Conservation (phyloP, 2,329 filamentous ascomycete genomes). For the Metarhizium sp. region DNA sequence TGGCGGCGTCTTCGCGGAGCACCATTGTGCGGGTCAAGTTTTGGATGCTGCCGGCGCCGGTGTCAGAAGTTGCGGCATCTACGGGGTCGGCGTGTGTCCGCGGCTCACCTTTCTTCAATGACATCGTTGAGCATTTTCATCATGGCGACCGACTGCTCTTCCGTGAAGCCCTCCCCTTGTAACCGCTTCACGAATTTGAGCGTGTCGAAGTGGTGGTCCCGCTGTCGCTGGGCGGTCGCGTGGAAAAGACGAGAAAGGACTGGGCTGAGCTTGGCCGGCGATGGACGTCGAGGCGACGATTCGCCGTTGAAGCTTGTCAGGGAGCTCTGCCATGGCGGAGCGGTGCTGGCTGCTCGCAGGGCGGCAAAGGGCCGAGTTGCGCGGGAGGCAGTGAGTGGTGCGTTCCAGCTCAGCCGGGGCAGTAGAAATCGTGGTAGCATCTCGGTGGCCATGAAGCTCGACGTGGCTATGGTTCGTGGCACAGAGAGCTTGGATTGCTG, state of each 20-base stretch:
- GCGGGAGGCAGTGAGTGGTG: conserved; percentile 17
- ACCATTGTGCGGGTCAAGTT: conserved; percentile 98
- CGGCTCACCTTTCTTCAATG: conserved; percentile 73
- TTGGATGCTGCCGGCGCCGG: conserved; percentile 60
- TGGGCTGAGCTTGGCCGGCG: conserved; percentile 7
- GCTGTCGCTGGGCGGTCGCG: conserved; percentile 44
- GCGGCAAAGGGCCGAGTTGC: conserved; percentile 12
- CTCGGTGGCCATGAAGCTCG: conserved; percentile 22
- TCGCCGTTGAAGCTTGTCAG: neutral
- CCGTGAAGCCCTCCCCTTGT: conserved; percentile 85
- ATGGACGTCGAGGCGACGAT: conserved; percentile 5
- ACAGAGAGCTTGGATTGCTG: neutral
- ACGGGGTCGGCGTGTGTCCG: neutral
- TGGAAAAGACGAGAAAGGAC: conserved; percentile 50
- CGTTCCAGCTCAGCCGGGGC: conserved; percentile 44
- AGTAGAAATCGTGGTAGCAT: conserved; percentile 44
- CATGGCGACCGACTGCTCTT: conserved; percentile 93
- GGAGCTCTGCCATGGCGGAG: conserved; percentile 2
- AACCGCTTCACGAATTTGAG: conserved; percentile 92
- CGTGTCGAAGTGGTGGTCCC: conserved; percentile 96
- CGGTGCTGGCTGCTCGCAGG: conserved; percentile 8
- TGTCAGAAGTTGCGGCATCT: neutral
- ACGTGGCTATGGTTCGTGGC: conserved; percentile 16
- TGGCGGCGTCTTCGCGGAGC: conserved; percentile 82
- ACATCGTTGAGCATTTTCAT: conserved; percentile 96